A percentile compares a stretch with the other conserved stretches of the same genome.
Evolutionary conservation across 1,139 yeast species (phyloP).

Genomic region (Nakaseomyces kungkrabaensis): DNA sequence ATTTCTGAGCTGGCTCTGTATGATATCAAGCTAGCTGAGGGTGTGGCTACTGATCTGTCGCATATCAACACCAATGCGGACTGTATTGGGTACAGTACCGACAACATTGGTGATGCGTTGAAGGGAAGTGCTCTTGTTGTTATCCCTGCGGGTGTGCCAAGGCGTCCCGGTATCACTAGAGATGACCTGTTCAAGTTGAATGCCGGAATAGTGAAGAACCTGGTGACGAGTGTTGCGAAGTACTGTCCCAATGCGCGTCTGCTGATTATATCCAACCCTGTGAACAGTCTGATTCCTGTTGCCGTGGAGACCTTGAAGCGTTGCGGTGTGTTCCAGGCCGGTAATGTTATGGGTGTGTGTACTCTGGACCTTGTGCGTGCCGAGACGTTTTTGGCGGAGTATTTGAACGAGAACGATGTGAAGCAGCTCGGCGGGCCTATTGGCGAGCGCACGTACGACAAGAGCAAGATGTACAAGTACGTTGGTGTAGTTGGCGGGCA

Average conservation of each 20-base stretch:
- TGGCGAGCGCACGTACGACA: slow-evolving; percentile 12
- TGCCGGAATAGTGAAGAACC: slow-evolving; percentile 54
- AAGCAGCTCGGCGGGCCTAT: slow-evolving; percentile 9
- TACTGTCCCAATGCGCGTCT: slow-evolving; percentile 54
- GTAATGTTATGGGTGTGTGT: slow-evolving; percentile 61
- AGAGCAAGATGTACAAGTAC: slow-evolving; percentile 35
- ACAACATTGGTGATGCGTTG: slow-evolving; percentile 42
- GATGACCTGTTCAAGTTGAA: slow-evolving; percentile 68
- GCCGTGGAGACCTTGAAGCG: slow-evolving; percentile 61
- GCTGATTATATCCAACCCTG: slow-evolving; percentile 65
- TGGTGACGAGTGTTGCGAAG: slow-evolving; percentile 49
- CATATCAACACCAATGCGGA: slow-evolving; percentile 49
- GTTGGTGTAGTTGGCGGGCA: slow-evolving; percentile 67
- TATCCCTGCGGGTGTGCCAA: slow-evolving; percentile 76
- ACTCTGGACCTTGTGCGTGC: slow-evolving; percentile 64
- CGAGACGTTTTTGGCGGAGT: slow-evolving; percentile 49
- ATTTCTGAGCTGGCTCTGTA: slow-evolving; percentile 50
- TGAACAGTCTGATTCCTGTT: slow-evolving; percentile 65
- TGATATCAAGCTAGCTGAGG: slow-evolving; percentile 59
- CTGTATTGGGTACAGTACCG: slow-evolving; percentile 36
- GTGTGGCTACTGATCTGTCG: slow-evolving; percentile 66
- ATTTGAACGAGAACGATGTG: slow-evolving; percentile 13
- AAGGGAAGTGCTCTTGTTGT: slow-evolving; percentile 49
- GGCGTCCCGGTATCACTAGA: slow-evolving; percentile 75
- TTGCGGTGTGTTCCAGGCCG: slow-evolving; percentile 42